These are phyloP conservation scores for Capsicum pubescens DNA, from an alignment of 257 asterid species.

Conservation along the genomic window DNA sequence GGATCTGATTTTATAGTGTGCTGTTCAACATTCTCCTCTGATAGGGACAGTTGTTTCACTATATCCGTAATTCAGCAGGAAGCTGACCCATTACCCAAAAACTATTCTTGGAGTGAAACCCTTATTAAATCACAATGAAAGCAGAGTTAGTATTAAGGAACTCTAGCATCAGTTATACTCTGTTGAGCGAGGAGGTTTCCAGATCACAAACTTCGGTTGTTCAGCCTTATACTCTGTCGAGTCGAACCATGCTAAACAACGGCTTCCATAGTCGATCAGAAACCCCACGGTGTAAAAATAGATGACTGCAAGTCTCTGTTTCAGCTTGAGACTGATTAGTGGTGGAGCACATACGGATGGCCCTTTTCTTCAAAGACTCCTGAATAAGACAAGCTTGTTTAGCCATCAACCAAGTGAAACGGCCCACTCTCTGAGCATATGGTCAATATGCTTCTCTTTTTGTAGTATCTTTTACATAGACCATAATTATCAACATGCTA, in stretches of 20 bases:
- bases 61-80: not conserved
- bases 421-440: not conserved
- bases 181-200: no score
- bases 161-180: no score
- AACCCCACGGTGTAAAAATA: not conserved
- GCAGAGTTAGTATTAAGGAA: not conserved
- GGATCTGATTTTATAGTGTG: slow-evolving; percentile 1
- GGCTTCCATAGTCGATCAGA: not conserved
- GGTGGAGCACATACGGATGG: not conserved
- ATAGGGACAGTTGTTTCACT: not conserved
- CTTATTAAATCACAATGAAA: not conserved
- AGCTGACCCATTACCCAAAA: not conserved
- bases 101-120: not conserved
- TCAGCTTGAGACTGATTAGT: not conserved
- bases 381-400: not conserved
- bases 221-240: not conserved
- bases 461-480: not conserved
- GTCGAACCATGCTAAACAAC: not conserved
- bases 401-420: not conserved
- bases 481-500: not conserved
- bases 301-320: not conserved
- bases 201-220: no score
- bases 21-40: not conserved
- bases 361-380: not conserved
- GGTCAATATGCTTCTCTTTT: not conserved